Percentiles rank a stretch among this genome's conserved stretches.
Evolutionary conservation across 352 stramenopile genomes (phyloP).

Genomic region (Phytophthora parvispora): DNA sequence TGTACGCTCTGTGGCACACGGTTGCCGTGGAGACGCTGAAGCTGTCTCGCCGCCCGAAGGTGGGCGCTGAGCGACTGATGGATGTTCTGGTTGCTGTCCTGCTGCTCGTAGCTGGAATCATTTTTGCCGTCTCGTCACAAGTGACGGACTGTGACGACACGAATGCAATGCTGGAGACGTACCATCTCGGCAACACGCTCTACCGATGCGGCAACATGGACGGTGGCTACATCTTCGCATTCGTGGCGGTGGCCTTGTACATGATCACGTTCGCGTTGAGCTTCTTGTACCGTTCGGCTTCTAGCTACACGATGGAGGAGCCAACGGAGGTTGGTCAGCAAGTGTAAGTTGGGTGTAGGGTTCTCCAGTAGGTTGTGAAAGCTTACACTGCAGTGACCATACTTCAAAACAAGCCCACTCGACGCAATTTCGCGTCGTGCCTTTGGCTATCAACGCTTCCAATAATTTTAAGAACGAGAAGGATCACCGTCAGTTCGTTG

Average conservation of each 20-base stretch:
- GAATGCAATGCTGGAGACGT: conserved; percentile 32
- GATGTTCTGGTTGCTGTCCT: conserved; percentile 33
- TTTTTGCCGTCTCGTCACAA: conserved; percentile 33
- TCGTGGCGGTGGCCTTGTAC: conserved; percentile 46
- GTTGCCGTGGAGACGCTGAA: conserved; percentile 42
- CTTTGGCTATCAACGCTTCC: too few species aligned
- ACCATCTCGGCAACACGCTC: conserved; percentile 34
- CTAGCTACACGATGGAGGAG: conserved; percentile 12
- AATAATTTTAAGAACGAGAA: too few species aligned
- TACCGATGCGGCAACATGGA: conserved; percentile 60
- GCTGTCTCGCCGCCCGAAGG: conserved; percentile 31
- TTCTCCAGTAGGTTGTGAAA: neutral
- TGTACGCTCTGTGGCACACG: conserved; percentile 49
- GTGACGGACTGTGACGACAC: conserved; percentile 32
- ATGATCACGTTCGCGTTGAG: conserved; percentile 43
- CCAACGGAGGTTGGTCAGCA: conserved; percentile 24
- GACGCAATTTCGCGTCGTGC: too few species aligned
- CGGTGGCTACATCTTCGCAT: conserved; percentile 47
- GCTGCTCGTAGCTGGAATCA: conserved; percentile 36
- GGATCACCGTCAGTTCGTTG: too few species aligned
- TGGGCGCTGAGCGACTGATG: conserved; percentile 37
- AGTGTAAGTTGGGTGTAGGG: conserved; percentile 17
- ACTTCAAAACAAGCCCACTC: too few species aligned
- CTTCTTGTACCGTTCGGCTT: conserved; percentile 34
- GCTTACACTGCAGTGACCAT: neutral